A percentile compares a stretch with the other conserved stretches of the same genome.
Evolutionary conservation across 106 monocot species (phyloP).

Genomic region (Iris macrosiphon): DNA sequence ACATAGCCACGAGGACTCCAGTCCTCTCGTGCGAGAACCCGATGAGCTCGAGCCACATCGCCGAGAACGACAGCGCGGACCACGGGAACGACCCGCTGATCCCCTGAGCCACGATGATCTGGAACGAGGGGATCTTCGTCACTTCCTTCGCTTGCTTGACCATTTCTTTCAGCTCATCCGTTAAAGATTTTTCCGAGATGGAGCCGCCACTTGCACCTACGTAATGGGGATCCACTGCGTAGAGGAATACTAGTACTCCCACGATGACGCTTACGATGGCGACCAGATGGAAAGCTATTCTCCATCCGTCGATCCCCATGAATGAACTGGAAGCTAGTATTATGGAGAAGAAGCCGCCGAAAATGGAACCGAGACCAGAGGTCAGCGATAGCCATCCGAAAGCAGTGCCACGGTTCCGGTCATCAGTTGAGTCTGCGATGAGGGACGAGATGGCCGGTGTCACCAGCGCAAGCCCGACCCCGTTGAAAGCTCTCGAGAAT

Average conservation of each 20-base stretch:
- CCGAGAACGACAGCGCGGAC: conserved; percentile 79
- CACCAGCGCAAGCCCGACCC: conserved; percentile 73
- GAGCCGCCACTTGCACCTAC: background rate
- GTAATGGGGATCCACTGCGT: conserved; percentile 58
- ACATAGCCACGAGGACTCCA: conserved; percentile 49
- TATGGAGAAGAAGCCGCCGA: conserved; percentile 53
- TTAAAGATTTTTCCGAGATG: conserved; percentile 20
- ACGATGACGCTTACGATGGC: conserved; percentile 53
- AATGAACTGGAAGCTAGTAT: conserved; percentile 53
- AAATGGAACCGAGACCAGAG: background rate
- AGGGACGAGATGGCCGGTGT: conserved; percentile 73
- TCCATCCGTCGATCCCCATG: conserved; percentile 72
- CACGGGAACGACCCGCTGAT: conserved; percentile 89
- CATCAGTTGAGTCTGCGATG: conserved; percentile 70
- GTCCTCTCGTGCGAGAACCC: conserved; percentile 73
- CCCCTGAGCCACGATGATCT: conserved; percentile 89
- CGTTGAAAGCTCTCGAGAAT: conserved; percentile 54
- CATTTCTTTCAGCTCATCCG: conserved; percentile 33
- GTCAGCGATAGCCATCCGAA: conserved; percentile 26
- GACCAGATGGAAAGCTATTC: conserved; percentile 67
- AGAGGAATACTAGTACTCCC: conserved; percentile 44
- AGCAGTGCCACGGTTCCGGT: conserved; percentile 53
- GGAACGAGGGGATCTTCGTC: conserved; percentile 75
- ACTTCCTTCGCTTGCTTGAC: conserved; percentile 60
- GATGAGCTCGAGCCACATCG: conserved; percentile 89